These are phyloP conservation scores for Termitomyces sp. DNA, from an alignment of 768 basidiomycete genomes.

Conservation along the genomic window DNA sequence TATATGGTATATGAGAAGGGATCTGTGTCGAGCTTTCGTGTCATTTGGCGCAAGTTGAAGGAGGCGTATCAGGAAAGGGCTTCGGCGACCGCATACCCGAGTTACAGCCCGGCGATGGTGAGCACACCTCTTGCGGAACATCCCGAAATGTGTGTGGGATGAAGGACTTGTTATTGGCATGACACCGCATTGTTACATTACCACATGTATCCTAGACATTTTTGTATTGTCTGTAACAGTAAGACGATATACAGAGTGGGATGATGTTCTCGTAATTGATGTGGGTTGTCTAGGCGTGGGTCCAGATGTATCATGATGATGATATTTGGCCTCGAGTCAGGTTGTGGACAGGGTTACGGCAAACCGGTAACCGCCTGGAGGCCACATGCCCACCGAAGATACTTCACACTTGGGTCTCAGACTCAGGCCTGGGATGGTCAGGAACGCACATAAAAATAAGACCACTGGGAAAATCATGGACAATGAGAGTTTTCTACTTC, in stretches of 20 bases:
- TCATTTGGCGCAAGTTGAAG: conserved; percentile 65
- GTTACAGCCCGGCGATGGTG: conserved; percentile 37
- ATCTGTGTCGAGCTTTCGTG: conserved; percentile 79
- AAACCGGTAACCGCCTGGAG: conserved; percentile 1
- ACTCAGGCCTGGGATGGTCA: background rate
- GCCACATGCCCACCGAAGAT: conserved; percentile 3
- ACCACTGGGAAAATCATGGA: background rate
- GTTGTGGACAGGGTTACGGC: conserved; percentile 1
- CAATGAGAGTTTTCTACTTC: background rate
- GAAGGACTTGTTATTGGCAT: conserved; percentile 6
- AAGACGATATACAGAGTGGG: background rate
- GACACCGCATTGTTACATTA: background rate
- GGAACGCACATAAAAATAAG: conserved; percentile 3
- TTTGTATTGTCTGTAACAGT: background rate
- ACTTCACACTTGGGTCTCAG: conserved; percentile 1
- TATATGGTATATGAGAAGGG: conserved; percentile 88
- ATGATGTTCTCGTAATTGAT: background rate
- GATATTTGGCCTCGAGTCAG: background rate
- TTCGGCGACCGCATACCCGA: conserved; percentile 21
- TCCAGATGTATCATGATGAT: background rate
- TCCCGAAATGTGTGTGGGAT: conserved; percentile 28
- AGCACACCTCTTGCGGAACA: conserved; percentile 36
- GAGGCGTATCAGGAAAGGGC: conserved; percentile 51
- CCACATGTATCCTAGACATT: background rate
- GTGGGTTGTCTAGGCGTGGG: background rate